Conservation (phyloP, 768 basidiomycete genomes). For the Mycena vulgaris region DNA sequence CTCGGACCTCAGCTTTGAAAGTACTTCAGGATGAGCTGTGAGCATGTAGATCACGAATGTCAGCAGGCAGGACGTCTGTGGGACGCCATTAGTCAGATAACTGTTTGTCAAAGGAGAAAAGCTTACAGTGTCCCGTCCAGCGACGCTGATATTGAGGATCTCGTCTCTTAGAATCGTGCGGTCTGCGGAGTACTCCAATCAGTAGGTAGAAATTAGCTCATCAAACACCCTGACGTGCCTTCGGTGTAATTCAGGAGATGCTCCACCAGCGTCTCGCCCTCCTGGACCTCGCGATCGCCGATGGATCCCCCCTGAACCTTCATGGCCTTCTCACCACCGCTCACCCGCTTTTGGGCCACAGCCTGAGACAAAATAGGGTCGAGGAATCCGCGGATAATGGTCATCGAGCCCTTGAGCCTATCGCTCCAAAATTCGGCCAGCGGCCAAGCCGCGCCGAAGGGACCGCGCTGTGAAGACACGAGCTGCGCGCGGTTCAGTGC, state of each 20-base stretch:
- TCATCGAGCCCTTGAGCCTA: slow-evolving; percentile 60
- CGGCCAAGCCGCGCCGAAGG: slow-evolving; percentile 64
- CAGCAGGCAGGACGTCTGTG: slow-evolving; percentile 63
- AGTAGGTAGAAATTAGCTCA: neutral
- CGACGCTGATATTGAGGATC: slow-evolving; percentile 60
- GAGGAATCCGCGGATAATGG: slow-evolving; percentile 65
- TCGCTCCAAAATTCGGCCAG: slow-evolving; percentile 68
- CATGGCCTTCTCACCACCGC: neutral
- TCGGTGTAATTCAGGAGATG: slow-evolving; percentile 68
- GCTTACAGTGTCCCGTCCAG: slow-evolving; percentile 62
- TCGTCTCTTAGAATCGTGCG: slow-evolving; percentile 60
- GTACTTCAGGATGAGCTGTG: slow-evolving; percentile 59
- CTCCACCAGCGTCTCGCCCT: slow-evolving; percentile 63
- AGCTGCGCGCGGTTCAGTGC: slow-evolving; percentile 69
- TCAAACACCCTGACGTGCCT: slow-evolving; percentile 49
- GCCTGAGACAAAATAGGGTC: slow-evolving; percentile 69
- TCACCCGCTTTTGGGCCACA: slow-evolving; percentile 56
- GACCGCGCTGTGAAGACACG: slow-evolving; percentile 55
- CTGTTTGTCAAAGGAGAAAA: neutral
- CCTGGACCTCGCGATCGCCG: slow-evolving; percentile 35
- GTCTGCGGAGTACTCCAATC: slow-evolving; percentile 50
- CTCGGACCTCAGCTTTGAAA: slow-evolving; percentile 58
- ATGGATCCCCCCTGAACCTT: slow-evolving; percentile 38
- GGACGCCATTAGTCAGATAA: neutral
- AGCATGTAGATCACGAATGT: slow-evolving; percentile 58